phyloP scores from a whole-genome alignment of 768 basidiomycete species.

The Mycena leptocephala region DNA sequence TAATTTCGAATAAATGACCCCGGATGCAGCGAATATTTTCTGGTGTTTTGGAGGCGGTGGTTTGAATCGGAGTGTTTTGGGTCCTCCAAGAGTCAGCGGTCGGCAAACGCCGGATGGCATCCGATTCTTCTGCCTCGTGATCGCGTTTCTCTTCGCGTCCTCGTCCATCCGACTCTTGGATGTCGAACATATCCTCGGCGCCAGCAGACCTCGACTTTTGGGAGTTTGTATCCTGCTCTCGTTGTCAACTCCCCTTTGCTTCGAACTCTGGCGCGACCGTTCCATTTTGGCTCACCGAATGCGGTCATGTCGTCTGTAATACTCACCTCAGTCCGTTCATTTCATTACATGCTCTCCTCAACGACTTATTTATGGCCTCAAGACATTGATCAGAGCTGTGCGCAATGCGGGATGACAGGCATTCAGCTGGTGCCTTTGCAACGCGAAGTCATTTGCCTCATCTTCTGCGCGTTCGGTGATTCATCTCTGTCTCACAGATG shows the following conservation, averaged over 20 bases:
- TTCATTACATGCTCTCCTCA: conserved; percentile 33
- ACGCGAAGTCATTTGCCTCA: conserved; percentile 69
- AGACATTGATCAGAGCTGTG: conserved; percentile 85
- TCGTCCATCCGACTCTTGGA: conserved; percentile 20
- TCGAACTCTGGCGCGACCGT: conserved; percentile 69
- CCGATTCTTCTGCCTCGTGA: neutral
- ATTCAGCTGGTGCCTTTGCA: conserved; percentile 85
- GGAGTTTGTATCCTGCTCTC: conserved; percentile 83
- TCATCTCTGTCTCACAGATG: conserved; percentile 63
- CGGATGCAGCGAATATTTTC: too few relatives aligned
- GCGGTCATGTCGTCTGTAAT: conserved; percentile 91
- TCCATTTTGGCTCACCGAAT: conserved; percentile 93
- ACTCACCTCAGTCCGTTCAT: conserved; percentile 79
- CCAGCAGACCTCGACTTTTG: conserved; percentile 76
- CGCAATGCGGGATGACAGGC: conserved; percentile 74
- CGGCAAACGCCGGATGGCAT: neutral
- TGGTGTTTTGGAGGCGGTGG: too few relatives aligned
- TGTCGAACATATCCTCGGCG: conserved; percentile 57
- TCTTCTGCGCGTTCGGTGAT: neutral
- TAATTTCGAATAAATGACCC: too few relatives aligned
- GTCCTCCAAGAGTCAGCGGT: too few relatives aligned
- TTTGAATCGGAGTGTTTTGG: too few relatives aligned
- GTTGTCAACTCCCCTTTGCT: conserved; percentile 79
- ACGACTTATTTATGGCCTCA: neutral
- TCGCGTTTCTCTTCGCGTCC: conserved; percentile 7